Percentiles rank a stretch among this genome's conserved stretches.
These are phyloP conservation scores for Starmerella stellata DNA, from an alignment of 805 yeast species.

Conservation along the genomic window DNA sequence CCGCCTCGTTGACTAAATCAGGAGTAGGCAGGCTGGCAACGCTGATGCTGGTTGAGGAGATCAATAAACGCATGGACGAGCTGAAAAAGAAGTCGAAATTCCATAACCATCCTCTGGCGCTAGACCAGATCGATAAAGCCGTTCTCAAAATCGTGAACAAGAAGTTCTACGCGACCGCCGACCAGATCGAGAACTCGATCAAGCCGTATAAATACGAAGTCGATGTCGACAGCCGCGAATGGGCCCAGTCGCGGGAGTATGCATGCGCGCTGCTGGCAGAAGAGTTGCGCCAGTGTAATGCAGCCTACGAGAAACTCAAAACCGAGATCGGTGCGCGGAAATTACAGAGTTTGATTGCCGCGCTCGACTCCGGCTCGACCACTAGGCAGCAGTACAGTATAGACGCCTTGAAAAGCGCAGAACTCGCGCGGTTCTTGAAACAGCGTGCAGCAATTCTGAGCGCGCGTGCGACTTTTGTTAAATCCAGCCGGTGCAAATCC, in stretches of 20 bases:
- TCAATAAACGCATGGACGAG: constrained; percentile 57
- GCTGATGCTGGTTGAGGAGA: constrained; percentile 58
- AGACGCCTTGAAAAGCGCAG: constrained; percentile 55
- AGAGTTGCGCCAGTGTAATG: constrained; percentile 68
- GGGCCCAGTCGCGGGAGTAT: constrained; percentile 68
- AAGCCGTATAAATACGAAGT: constrained; percentile 96
- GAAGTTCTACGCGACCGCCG: constrained; percentile 80
- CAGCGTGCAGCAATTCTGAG: constrained; percentile 54
- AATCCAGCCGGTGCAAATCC: constrained; percentile 54
- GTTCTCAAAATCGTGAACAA: constrained; percentile 61
- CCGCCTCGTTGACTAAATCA: constrained; percentile 69
- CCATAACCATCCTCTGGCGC: constrained; percentile 71
- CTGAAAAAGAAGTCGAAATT: constrained; percentile 59
- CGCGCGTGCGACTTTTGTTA: constrained; percentile 59
- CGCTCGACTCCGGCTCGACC: constrained; percentile 31
- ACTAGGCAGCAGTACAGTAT: constrained; percentile 40
- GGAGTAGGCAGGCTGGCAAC: constrained; percentile 91
- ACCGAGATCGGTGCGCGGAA: constrained; percentile 68
- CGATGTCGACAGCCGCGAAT: constrained; percentile 88
- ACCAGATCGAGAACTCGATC: constrained; percentile 95
- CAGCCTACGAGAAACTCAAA: constrained; percentile 39
- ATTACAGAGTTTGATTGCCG: constrained; percentile 63
- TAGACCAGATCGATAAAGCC: constrained; percentile 64
- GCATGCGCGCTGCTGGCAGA: constrained; percentile 57
- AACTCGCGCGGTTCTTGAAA: constrained; percentile 60